Base-by-base conservation (phyloP, 768 basidiomycete species). In the Amanita exitialis region DNA sequence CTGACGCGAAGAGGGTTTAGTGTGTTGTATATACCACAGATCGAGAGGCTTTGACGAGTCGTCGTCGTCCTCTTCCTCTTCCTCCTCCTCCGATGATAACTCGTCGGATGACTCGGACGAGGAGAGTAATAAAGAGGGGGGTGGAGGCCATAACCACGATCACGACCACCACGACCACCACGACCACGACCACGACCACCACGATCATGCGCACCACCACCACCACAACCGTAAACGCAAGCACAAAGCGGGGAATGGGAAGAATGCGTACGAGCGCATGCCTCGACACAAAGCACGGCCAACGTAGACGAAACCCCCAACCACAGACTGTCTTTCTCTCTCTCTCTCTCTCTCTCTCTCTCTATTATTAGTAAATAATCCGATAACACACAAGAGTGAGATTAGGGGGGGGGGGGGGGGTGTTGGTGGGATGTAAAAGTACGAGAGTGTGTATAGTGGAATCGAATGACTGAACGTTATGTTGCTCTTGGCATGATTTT, bases 1-100 rank as follows among this genome's bases (percentile, higher is more conserved):
- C 44, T 12, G 4, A 30, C 1, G 15, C 12, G 15, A 3, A 27
- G 23, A 23, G 23, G 56, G 20, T 48, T 30, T 30, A 97, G 93
- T 96, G 45, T 97, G 93, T 64, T 97, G 93, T 64, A 95, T 97
- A 60, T 95, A 93, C 61, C 90, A 92, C 62, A 87, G 85, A 61
- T 84, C 86, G 1, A 75, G 77, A 51, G 68, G 61, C 45, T 92
- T 90, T 54, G 90, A 90, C 66, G 90, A 92, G 61, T 91, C 90
- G 0, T 88, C 83, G 0, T 81, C 80, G 30, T 77, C 78, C 37
- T 74, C 77, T 39, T 74, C 74, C 4, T 79, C 78, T 0, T 82
- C 20, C 1, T 30, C 35, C 16, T 12, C 36, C 2, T 32, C 32
- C 4, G 32, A 32, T 4, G 32, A 38, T 12, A 9, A 18, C 12